A percentile compares a stretch with the other conserved stretches of the same genome.
phyloP scores from a whole-genome alignment of 1,284 basidiomycete genomes.

The Wallemia ichthyophaga region DNA sequence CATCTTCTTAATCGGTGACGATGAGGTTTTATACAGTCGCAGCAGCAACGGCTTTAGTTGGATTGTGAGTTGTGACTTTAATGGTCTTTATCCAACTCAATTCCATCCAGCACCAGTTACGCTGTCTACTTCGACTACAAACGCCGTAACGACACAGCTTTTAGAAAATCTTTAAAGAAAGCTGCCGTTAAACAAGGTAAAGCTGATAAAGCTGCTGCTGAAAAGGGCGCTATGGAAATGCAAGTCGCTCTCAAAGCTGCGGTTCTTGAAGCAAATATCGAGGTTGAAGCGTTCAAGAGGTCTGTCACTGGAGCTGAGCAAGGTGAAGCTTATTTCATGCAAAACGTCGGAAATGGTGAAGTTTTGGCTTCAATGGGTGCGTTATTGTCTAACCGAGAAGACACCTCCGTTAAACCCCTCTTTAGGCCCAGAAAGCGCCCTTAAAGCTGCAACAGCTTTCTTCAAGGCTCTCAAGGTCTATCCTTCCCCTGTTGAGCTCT shows the following conservation, averaged over 20 bases:
- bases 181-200: constrained; percentile 28
- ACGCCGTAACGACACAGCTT: constrained; percentile 55
- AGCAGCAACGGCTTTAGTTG: not conserved
- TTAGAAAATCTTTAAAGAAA: constrained; percentile 40
- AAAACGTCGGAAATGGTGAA: not conserved
- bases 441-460: constrained; percentile 63
- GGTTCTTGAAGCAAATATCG: not conserved
- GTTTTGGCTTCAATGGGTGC: not conserved
- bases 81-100: not conserved
- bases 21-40: not conserved
- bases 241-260: not conserved
- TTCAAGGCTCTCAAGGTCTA: constrained; percentile 82
- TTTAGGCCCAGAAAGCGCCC: constrained; percentile 38
- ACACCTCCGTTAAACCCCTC: constrained; percentile 3
- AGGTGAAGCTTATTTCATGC: not conserved
- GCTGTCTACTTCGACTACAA: constrained; percentile 83
- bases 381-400: not conserved
- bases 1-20: not conserved
- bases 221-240: not conserved
- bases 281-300: not conserved
- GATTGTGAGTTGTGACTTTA: not conserved
- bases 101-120: constrained; percentile 31
- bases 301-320: not conserved
- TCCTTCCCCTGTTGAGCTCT: constrained; percentile 67
- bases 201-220: constrained; percentile 17